Evolutionary conservation across 352 stramenopile species (phyloP), one percentile per base, ranked within the genome.

Genomic region (Phytophthora pluvialis): DNA sequence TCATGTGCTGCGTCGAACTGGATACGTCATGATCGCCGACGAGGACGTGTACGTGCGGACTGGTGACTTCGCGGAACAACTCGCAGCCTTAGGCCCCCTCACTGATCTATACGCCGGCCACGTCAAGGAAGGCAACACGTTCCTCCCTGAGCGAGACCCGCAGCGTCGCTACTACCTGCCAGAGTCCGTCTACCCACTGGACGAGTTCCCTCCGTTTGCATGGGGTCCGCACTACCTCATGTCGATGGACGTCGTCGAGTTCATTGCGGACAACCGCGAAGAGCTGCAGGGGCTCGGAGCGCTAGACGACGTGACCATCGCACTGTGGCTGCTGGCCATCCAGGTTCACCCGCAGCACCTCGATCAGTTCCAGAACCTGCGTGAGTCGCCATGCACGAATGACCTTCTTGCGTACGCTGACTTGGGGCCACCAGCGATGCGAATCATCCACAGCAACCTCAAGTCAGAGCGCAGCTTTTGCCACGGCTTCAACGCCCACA

Each of bases 301-400:
- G 5, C 64, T 92, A 1, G 83, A 92, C 45, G 83, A 92, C 50
- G 83, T 90, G 7, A 84, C 81, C 0, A 66, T 92, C 8, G 78
- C 80, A 9, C 59, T 88, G 18, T 92, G 83, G 83, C 54, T 90
- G 46, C 64, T 88, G 18, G 73, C 62, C 0, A 77, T 91, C 21
- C 75, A 89, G 25, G 81, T 92, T 21, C 73, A 78, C 15, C 68
- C 81, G 5, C 58, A 72, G 16, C 77, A 90, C 45, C 25, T 83
- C 0, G 26, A 61, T 13, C 36, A 59, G 5, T 85, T 92, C 39
- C 38, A 61, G 21, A 85, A 88, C n/a, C 40, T 89, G 4, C 73
- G 70, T 7, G 72, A 80, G n/a, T 16, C 43, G 0, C 44, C 68
- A 10, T 92, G 83, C 58, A 58, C 21, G 1, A 69, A 83, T 15